Base-by-base conservation (phyloP, 192 early-diverging fungal genomes). In the Backusella luteola region DNA sequence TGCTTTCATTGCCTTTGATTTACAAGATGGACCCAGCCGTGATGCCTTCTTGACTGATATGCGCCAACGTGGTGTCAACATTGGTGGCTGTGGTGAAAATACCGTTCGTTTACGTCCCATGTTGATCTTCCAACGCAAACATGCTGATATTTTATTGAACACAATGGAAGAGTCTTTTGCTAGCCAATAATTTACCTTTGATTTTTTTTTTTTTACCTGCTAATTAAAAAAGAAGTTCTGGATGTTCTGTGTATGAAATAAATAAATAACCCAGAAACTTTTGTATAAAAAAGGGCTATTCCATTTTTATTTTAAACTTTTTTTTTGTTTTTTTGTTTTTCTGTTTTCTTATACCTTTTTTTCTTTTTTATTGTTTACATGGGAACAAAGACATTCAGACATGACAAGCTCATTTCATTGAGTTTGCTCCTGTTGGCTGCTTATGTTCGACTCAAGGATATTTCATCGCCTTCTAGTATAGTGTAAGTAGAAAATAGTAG, bases 1-100 rank as follows among this genome's bases (percentile, higher is more conserved):
- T 49, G 88, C 89, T 2, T 91, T 93, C 44, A 49, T 93, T 77
- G 92, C 92, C 3, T 93, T 93, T 82, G 91, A 92, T 84, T 84
- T 91, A 42, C 81, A 84, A 0, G 83, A 78, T 5, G 39, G 85
- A 0, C 79, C 84, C 44, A 38, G 83, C 21, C 86, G 92, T 21
- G 84, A 90, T 36, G 71, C 78, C 71, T 81, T 93, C 67, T 79
- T 93, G 67, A 63, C 79, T 0, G 83, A 85, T 35, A 87, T 92
- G 86, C 79, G 91, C 11, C 72, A 83, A 26, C 75, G 82, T 63
- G 91, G 92, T 69, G 88, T 93, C 66, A 94, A 92, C 77, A 89
- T 90, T 69, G 92, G 90, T 52, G 90, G 90, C 5, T 92, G 89
- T 44, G 91, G 91, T 46, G 85, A 90, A 11, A 39, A 73, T 0